These are phyloP conservation scores for Phytophthora cactorum DNA, from an alignment of 352 stramenopile species.

Conservation along the genomic window DNA sequence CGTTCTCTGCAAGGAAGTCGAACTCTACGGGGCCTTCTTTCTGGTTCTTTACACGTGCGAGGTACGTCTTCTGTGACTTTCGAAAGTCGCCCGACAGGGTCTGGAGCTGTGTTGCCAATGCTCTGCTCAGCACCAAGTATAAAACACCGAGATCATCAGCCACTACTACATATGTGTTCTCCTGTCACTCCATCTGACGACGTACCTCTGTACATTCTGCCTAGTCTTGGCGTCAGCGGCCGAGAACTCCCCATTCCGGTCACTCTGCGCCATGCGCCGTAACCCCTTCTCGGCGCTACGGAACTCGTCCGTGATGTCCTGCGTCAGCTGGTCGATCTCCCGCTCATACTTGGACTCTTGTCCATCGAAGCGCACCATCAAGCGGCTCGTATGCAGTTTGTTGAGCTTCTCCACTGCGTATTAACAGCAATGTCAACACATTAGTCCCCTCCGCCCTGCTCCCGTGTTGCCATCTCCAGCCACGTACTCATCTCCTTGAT, in stretches of 20 bases:
- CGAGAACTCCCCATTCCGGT: conserved; percentile 66
- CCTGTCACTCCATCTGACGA: background rate
- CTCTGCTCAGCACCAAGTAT: conserved; percentile 39
- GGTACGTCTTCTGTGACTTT: conserved; percentile 98
- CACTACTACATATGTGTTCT: background rate
- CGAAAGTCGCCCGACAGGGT: conserved; percentile 96
- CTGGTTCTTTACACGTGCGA: conserved; percentile 96
- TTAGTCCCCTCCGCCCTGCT: background rate
- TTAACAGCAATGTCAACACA: conserved; percentile 7
- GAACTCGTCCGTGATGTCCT: conserved; percentile 86
- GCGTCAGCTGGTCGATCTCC: conserved; percentile 83
- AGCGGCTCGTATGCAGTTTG: conserved; percentile 84
- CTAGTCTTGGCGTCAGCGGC: conserved; percentile 83
- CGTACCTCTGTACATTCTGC: conserved; percentile 84
- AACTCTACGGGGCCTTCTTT: conserved; percentile 95
- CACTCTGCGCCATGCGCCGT: conserved; percentile 71
- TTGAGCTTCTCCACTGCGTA: conserved; percentile 82
- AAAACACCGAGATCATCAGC: conserved; percentile 6
- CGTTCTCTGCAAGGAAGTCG: conserved; percentile 89
- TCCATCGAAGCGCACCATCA: conserved; percentile 89
- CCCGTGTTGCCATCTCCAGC: background rate
- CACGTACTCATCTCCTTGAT: conserved; percentile 86
- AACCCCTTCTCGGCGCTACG: conserved; percentile 78
- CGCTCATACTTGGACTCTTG: conserved; percentile 88
- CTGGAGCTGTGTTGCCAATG: conserved; percentile 97